A percentile compares a stretch with the other conserved stretches of the same genome.
These are phyloP conservation scores for Aspergillus thermomutatus DNA, from an alignment of 2,329 filamentous ascomycete genomes.

Conservation along the genomic window DNA sequence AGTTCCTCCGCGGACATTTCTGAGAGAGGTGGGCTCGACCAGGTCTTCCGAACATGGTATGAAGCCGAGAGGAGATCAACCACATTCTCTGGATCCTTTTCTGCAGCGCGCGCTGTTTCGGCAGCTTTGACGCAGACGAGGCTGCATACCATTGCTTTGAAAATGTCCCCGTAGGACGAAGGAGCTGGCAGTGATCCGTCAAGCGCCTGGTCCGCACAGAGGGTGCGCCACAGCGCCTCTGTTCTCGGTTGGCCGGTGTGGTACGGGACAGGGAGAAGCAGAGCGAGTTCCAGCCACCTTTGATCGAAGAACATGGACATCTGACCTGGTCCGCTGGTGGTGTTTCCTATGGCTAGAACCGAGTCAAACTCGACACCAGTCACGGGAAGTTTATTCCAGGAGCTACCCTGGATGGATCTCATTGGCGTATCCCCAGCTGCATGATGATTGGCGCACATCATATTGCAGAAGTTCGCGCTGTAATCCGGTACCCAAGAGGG, in stretches of 20 bases:
- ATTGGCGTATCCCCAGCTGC: neutral
- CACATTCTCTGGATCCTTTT: neutral
- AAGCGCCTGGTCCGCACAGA: conserved; percentile 2
- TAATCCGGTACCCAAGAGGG: conserved; percentile 5
- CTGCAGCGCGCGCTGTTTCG: neutral
- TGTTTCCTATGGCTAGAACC: neutral
- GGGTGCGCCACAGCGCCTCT: conserved; percentile 4
- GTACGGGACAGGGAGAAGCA: conserved; percentile 4
- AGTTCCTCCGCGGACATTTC: neutral
- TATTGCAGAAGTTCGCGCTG: conserved; percentile 1
- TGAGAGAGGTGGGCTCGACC: neutral
- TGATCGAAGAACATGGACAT: conserved; percentile 3
- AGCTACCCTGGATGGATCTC: neutral
- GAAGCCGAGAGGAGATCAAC: neutral
- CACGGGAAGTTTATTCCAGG: neutral
- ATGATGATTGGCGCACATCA: neutral
- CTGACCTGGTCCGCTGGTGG: neutral
- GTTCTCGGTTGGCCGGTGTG: neutral
- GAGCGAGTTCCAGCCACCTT: conserved; percentile 2
- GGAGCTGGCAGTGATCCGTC: neutral
- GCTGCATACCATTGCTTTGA: neutral
- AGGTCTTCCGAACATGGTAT: neutral
- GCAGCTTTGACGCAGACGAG: conserved; percentile 1
- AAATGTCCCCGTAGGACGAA: neutral
- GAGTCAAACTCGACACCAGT: neutral